Conservation (phyloP, 768 basidiomycete genomes). For the Candolleomyces aberdarensis region DNA sequence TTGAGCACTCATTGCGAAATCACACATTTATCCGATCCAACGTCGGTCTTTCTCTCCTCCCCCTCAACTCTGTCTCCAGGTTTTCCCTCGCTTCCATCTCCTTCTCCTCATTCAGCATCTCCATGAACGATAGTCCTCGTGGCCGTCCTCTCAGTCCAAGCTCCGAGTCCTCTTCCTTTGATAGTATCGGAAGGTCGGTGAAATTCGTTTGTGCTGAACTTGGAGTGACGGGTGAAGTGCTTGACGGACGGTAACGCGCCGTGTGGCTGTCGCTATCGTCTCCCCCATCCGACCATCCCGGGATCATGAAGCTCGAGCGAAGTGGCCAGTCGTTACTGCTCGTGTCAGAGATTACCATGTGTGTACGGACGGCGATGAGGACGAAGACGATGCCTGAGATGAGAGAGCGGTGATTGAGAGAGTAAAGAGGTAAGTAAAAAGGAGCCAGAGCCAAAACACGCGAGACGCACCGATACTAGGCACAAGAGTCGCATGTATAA, state of each 20-base stretch:
- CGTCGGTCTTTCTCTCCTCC: too few species aligned
- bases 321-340: neutral
- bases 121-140: neutral
- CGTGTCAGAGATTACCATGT: slow-evolving; percentile 6
- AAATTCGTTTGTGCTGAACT: slow-evolving; percentile 2
- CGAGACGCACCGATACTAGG: slow-evolving; percentile 25
- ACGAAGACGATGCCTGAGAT: slow-evolving; percentile 27
- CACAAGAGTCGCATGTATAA: slow-evolving; percentile 26
- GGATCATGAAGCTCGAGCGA: slow-evolving; percentile 5
- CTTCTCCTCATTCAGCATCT: neutral
- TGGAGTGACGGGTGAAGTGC: neutral
- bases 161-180: neutral
- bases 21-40: too few species aligned
- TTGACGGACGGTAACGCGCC: neutral
- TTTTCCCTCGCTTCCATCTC: too few species aligned
- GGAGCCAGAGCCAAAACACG: neutral
- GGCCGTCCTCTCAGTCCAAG: neutral
- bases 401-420: too few species aligned
- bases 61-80: too few species aligned
- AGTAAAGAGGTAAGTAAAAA: neutral
- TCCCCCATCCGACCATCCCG: neutral
- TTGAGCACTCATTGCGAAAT: too few species aligned
- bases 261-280: neutral
- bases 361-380: slow-evolving; percentile 25
- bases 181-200: neutral